phyloP scores from a whole-genome alignment of 805 yeast species.

The Blastobotrys robertii region DNA sequence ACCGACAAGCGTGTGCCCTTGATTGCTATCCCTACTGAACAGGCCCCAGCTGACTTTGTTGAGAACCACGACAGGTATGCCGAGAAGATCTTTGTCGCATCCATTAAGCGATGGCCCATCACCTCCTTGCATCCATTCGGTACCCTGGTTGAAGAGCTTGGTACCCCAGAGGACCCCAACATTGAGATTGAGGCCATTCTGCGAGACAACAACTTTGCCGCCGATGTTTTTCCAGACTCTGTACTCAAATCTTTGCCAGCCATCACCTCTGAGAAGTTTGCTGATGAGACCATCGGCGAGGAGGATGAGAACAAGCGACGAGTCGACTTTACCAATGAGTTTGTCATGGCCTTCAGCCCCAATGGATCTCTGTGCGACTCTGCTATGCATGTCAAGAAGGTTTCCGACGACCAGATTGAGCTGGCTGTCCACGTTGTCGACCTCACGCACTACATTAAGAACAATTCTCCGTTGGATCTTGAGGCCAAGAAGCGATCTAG shows the following conservation, averaged over 20 bases:
- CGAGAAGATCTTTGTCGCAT: constrained; percentile 80
- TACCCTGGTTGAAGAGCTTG: constrained; percentile 78
- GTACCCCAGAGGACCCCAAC: constrained; percentile 62
- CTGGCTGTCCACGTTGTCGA: constrained; percentile 84
- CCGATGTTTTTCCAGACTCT: constrained; percentile 34
- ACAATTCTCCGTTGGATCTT: constrained; percentile 71
- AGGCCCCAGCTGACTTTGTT: constrained; percentile 92
- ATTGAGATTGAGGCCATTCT: constrained; percentile 84
- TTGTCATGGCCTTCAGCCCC: constrained; percentile 54
- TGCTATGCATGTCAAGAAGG: constrained; percentile 68
- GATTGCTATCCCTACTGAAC: constrained; percentile 97
- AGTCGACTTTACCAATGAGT: constrained; percentile 44
- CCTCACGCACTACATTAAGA: constrained; percentile 58
- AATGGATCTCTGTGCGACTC: constrained; percentile 56
- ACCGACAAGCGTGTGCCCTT: constrained; percentile 96
- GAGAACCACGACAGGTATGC: constrained; percentile 81
- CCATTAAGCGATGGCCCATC: constrained; percentile 98
- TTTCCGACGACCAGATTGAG: constrained; percentile 53
- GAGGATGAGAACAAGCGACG: constrained; percentile 31
- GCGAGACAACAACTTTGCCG: constrained; percentile 47
- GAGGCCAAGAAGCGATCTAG: constrained; percentile 86
- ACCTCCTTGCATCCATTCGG: constrained; percentile 98
- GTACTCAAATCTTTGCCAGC: constrained; percentile 17
- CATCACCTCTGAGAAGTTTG: constrained; percentile 6
- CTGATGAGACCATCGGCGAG: constrained; percentile 10